Evolutionary conservation across 148 eudicot genomes (phyloP).

Genomic region (Silene uniflora): DNA sequence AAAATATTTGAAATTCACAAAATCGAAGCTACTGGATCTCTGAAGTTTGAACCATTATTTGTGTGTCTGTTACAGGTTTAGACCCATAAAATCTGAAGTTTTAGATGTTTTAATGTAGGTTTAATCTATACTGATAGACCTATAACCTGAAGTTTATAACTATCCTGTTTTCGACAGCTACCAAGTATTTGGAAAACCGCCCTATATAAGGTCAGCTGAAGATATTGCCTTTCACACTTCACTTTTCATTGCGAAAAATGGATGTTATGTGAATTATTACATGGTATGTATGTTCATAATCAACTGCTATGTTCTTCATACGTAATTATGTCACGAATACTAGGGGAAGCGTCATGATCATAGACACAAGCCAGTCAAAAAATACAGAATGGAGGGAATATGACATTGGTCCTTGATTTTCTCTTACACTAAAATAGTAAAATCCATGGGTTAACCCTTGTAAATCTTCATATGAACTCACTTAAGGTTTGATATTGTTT

Average conservation of each 20-base stretch:
- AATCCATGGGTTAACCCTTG: background rate
- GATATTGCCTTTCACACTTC: slow-evolving; percentile 55
- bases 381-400: background rate
- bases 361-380: background rate
- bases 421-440: background rate
- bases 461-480: background rate
- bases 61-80: background rate
- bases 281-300: slow-evolving; percentile 32
- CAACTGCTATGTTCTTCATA: background rate
- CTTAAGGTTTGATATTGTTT: background rate
- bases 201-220: slow-evolving; percentile 45
- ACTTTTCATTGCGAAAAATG: slow-evolving; percentile 49
- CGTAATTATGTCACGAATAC: too few relatives aligned
- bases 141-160: background rate
- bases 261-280: slow-evolving; percentile 55
- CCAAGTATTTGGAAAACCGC: slow-evolving; percentile 46
- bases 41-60: background rate
- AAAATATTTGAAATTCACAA: background rate
- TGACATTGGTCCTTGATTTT: background rate
- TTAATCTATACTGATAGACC: slow-evolving; percentile 2
- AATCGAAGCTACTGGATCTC: background rate
- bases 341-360: background rate
- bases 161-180: slow-evolving; percentile 25
- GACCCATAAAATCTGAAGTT: background rate
- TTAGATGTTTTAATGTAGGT: background rate